These are phyloP conservation scores for Clavispora carvajalis DNA, from an alignment of 805 yeast species.

Conservation along the genomic window DNA sequence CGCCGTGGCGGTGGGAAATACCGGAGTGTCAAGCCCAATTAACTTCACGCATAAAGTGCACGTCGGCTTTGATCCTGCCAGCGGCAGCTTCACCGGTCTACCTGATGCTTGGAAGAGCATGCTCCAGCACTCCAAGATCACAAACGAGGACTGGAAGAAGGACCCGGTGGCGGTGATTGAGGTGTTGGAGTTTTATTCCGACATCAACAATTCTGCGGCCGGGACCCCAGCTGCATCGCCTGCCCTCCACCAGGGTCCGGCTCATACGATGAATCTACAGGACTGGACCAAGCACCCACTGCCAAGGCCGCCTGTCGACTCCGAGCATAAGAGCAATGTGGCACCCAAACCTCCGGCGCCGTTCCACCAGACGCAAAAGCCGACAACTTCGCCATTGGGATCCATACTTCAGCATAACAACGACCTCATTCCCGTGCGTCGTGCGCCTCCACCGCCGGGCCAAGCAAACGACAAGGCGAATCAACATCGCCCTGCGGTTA, in stretches of 20 bases:
- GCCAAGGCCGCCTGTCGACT: conserved; percentile 6
- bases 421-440: conserved; percentile 45
- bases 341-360: conserved; percentile 43
- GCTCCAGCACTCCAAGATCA: conserved; percentile 54
- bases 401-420: conserved; percentile 18
- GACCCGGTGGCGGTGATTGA: conserved; percentile 63
- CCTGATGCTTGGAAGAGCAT: conserved; percentile 56
- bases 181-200: conserved; percentile 52
- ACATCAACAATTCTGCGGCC: conserved; percentile 39
- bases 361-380: conserved; percentile 27
- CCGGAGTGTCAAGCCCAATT: conserved; percentile 81
- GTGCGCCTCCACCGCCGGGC: conserved; percentile 53
- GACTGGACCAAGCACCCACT: conserved; percentile 40
- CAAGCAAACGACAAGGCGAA: not conserved
- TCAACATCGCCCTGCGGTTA: too few species aligned
- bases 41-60: conserved; percentile 93
- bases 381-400: conserved; percentile 27
- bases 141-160: conserved; percentile 57
- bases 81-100: conserved; percentile 51
- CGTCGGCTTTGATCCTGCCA: conserved; percentile 79
- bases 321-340: conserved; percentile 31
- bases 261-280: conserved; percentile 25
- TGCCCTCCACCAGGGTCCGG: conserved; percentile 13
- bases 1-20: conserved; percentile 21
- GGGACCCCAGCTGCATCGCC: conserved; percentile 27